phyloP scores from a whole-genome alignment of 83 land plant species.

The Thuja plicata region DNA sequence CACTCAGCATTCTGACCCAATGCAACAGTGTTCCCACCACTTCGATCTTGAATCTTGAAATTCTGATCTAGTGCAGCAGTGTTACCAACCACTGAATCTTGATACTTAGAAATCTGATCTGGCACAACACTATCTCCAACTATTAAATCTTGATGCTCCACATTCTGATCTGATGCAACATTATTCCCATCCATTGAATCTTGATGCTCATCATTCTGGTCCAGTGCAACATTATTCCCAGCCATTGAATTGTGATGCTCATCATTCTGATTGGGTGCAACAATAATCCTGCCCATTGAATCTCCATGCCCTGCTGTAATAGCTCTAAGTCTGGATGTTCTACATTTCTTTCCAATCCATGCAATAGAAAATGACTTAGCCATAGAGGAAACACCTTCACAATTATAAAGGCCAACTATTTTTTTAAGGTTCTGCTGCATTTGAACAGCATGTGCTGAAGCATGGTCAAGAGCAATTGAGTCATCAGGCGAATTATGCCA shows the following conservation, averaged over 20 bases:
- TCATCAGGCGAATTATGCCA: conserved; percentile 50
- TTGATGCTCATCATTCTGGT: neutral
- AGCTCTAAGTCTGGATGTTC: conserved; percentile 25
- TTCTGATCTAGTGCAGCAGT: neutral
- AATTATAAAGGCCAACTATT: conserved; percentile 39
- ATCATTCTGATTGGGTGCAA: neutral
- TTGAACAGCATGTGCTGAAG: conserved; percentile 52
- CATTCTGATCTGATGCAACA: neutral
- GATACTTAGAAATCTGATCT: neutral
- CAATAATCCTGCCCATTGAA: neutral
- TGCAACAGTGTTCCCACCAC: neutral
- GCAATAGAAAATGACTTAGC: conserved; percentile 43
- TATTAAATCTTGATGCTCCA: neutral
- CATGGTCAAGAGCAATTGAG: conserved; percentile 47
- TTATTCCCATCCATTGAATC: neutral
- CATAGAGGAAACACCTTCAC: conserved; percentile 35
- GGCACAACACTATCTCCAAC: neutral
- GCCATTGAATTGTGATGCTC: neutral
- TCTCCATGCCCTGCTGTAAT: conserved; percentile 5
- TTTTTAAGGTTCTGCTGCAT: conserved; percentile 54
- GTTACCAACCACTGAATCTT: neutral
- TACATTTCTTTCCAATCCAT: conserved; percentile 53
- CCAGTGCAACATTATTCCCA: neutral
- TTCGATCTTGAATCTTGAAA: neutral
- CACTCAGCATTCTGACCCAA: neutral